Percentiles rank a stretch among this genome's conserved stretches.
phyloP scores from a whole-genome alignment of 768 basidiomycete genomes.

The Tulasnella sp. region DNA sequence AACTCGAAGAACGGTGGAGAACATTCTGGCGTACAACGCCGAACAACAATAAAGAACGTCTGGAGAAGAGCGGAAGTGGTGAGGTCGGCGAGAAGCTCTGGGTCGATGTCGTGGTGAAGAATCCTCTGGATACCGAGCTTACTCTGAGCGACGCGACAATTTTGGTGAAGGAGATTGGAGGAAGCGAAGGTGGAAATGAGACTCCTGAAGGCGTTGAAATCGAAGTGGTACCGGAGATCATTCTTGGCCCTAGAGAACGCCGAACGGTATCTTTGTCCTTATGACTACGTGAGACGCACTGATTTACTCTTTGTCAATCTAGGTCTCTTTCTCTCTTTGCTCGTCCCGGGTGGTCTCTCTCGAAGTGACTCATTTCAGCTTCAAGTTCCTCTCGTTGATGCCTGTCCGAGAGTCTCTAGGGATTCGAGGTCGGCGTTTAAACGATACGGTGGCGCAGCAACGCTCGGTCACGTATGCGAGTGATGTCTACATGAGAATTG shows the following conservation, averaged over 20 bases:
- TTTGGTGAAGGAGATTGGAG: constrained; percentile 39
- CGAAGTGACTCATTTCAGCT: constrained; percentile 54
- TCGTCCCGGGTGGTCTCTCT: constrained; percentile 40
- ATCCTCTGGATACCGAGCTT: constrained; percentile 73
- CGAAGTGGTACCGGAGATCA: constrained; percentile 58
- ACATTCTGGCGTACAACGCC: constrained; percentile 48
- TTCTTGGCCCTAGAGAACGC: constrained; percentile 58
- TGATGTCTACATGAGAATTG: constrained; percentile 56
- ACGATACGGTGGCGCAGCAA: constrained; percentile 67
- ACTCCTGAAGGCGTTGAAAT: constrained; percentile 48
- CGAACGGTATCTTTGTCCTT: constrained; percentile 49
- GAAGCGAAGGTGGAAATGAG: constrained; percentile 34
- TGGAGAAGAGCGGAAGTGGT: constrained; percentile 56
- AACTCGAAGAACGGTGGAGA: constrained; percentile 62
- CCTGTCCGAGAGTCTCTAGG: constrained; percentile 62
- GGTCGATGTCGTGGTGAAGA: constrained; percentile 65
- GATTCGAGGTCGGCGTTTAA: constrained; percentile 67
- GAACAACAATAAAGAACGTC: constrained; percentile 47
- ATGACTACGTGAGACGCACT: background rate
- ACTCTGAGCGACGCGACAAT: constrained; percentile 60
- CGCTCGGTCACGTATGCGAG: constrained; percentile 66
- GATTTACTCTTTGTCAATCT: background rate
- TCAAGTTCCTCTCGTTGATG: constrained; percentile 70
- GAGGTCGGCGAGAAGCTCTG: constrained; percentile 68
- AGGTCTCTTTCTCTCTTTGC: constrained; percentile 9